phyloP scores from a whole-genome alignment of 192 early-diverging fungal genomes.

The Coemansia sp. region DNA sequence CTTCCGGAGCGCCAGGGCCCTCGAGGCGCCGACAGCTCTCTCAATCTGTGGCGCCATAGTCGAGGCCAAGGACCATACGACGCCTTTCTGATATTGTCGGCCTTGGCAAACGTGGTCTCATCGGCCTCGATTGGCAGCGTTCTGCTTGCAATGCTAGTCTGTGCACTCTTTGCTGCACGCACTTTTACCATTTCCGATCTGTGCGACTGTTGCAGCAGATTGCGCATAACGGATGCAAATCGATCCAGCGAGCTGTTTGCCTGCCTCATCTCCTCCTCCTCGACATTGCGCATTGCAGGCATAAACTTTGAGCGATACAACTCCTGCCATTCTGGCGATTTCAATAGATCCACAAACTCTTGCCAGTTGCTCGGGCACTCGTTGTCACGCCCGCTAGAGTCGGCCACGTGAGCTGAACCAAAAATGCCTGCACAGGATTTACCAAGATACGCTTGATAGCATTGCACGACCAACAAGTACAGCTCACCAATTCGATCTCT shows the following conservation, averaged over 20 bases:
- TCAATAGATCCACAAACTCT: slow-evolving; percentile 9
- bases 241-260: slow-evolving; percentile 10
- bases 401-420: not conserved
- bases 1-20: slow-evolving; percentile 19
- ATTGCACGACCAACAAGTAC: slow-evolving; percentile 31
- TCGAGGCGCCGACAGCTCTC: slow-evolving; percentile 18
- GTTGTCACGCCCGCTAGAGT: not conserved
- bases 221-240: slow-evolving; percentile 22
- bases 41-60: slow-evolving; percentile 29
- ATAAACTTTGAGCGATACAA: slow-evolving; percentile 30
- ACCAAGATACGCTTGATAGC: slow-evolving; percentile 7
- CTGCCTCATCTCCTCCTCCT: slow-evolving; percentile 33
- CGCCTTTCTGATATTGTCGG: not conserved
- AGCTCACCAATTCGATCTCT: slow-evolving; percentile 18
- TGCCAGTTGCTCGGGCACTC: slow-evolving; percentile 3
- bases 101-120: slow-evolving; percentile 15
- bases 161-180: slow-evolving; percentile 19
- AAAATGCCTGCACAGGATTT: not conserved
- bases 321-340: slow-evolving; percentile 26
- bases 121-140: slow-evolving; percentile 30
- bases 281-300: slow-evolving; percentile 35
- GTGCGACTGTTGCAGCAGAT: slow-evolving; percentile 17
- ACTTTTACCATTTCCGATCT: slow-evolving; percentile 12
- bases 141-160: slow-evolving; percentile 22
- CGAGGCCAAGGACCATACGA: slow-evolving; percentile 18